A percentile compares a stretch with the other conserved stretches of the same genome.
Evolutionary conservation across 1,284 basidiomycete species (phyloP).

Genomic region (Fomitopsis betulina): DNA sequence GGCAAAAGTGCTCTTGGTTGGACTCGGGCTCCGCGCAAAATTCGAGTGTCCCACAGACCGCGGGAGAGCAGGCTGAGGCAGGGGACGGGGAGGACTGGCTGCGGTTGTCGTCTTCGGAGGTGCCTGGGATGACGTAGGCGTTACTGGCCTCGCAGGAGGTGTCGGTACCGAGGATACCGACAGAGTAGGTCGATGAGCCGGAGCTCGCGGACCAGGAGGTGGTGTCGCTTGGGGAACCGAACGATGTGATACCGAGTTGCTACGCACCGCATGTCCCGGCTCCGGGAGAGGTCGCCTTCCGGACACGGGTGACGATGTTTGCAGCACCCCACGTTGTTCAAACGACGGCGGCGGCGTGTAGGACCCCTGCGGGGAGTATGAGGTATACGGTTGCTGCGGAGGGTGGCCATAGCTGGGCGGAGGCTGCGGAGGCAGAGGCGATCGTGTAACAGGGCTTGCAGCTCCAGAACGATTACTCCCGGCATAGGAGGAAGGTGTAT

Average conservation of each 20-base stretch:
- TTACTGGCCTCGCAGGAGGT: constrained; percentile 1
- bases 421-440: background rate
- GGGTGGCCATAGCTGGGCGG: background rate
- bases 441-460: background rate
- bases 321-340: background rate
- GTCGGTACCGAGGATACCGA: constrained; percentile 11
- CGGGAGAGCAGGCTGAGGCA: constrained; percentile 17
- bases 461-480: background rate
- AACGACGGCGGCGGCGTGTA: background rate
- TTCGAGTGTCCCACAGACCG: constrained; percentile 19
- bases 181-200: constrained; percentile 13
- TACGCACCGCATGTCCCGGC: constrained; percentile 8
- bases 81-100: constrained; percentile 17
- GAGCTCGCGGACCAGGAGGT: constrained; percentile 10
- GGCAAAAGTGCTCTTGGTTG: constrained; percentile 10
- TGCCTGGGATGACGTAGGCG: constrained; percentile 3
- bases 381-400: background rate
- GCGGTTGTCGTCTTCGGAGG: constrained; percentile 7
- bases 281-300: constrained; percentile 19
- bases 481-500: background rate
- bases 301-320: background rate
- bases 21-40: constrained; percentile 17
- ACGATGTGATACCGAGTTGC: background rate
- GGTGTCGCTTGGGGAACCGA: constrained; percentile 10
- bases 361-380: background rate